Evolutionary conservation across 352 stramenopile species (phyloP).

Genomic region (Chrysophaeum taylorii): DNA sequence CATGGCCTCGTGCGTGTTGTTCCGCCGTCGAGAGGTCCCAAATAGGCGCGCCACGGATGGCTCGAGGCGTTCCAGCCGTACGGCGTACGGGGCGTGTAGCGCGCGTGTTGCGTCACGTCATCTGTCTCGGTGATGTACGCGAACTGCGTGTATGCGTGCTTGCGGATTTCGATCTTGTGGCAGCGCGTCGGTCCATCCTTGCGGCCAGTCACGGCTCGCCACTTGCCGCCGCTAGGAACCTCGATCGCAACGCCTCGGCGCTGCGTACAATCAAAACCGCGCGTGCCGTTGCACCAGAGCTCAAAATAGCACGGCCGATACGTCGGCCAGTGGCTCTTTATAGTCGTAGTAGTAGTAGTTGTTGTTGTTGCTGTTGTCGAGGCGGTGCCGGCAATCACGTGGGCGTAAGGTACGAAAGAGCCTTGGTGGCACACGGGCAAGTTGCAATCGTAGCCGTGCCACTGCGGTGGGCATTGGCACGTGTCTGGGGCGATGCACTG

Average conservation of each 20-base stretch:
- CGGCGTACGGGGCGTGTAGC: constrained; percentile 60
- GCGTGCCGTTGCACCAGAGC: constrained; percentile 75
- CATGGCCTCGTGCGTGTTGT: constrained; percentile 36
- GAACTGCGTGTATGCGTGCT: constrained; percentile 63
- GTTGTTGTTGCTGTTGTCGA: too few species aligned
- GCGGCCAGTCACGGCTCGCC: constrained; percentile 33
- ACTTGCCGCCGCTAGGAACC: constrained; percentile 19
- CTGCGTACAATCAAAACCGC: constrained; percentile 80
- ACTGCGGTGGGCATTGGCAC: constrained; percentile 78
- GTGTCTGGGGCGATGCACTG: constrained; percentile 81
- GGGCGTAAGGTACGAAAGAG: constrained; percentile 69
- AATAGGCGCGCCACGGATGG: constrained; percentile 54
- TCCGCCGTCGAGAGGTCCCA: constrained; percentile 22
- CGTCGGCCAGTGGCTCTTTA: constrained; percentile 52
- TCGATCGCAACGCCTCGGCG: constrained; percentile 28
- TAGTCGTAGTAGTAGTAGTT: too few species aligned
- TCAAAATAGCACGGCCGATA: constrained; percentile 77
- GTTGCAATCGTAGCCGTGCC: constrained; percentile 78
- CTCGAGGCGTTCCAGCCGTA: constrained; percentile 64
- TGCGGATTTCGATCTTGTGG: constrained; percentile 69
- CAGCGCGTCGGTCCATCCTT: constrained; percentile 33
- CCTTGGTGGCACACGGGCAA: constrained; percentile 79
- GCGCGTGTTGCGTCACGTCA: constrained; percentile 60
- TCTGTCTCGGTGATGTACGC: constrained; percentile 63
- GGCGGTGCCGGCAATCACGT: too few species aligned